Conservation (phyloP, 2,329 filamentous ascomycete genomes). For the Aureobasidium musti region DNA sequence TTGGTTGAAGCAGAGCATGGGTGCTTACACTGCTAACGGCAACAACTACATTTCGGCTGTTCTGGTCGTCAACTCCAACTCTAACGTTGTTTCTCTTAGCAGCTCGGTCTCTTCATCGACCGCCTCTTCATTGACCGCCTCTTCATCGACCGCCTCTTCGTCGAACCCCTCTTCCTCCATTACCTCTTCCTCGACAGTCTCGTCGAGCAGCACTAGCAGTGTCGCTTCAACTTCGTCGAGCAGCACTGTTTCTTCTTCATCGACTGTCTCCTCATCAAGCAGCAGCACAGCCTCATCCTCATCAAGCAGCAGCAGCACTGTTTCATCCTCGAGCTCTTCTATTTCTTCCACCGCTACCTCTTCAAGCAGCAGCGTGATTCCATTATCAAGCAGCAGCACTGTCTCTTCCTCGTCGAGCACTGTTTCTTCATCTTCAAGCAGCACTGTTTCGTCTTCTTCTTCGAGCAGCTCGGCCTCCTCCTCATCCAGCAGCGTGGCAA, state of each 20-base stretch:
- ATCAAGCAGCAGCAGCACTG: not conserved
- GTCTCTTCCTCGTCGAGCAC: not conserved
- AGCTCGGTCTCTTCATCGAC: constrained; percentile 15
- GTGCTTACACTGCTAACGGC: constrained; percentile 19
- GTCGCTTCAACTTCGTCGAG: no score
- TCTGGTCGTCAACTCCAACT: constrained; percentile 33
- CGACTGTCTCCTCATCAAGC: no score
- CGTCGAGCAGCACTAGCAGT: no score
- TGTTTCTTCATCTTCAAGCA: not conserved
- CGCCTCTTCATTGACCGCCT: not conserved
- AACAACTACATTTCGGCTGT: constrained; percentile 30
- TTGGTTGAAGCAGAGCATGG: constrained; percentile 33
- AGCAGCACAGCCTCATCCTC: not conserved
- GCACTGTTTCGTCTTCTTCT: not conserved
- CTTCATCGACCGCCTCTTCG: not conserved
- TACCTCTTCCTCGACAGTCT: not conserved
- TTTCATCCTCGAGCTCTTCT: not conserved
- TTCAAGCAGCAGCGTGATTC: not conserved
- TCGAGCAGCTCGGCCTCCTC: constrained; percentile 17
- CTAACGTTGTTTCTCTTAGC: constrained; percentile 32
- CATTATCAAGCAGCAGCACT: not conserved
- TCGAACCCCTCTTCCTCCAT: no score
- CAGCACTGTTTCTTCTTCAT: no score
- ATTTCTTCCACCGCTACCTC: constrained; percentile 23
- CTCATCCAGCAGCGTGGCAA: constrained; percentile 18